Percentiles rank a stretch among this genome's conserved stretches.
Conservation (phyloP, 495 filamentous ascomycete genomes). For the Tuber melanosporum region DNA sequence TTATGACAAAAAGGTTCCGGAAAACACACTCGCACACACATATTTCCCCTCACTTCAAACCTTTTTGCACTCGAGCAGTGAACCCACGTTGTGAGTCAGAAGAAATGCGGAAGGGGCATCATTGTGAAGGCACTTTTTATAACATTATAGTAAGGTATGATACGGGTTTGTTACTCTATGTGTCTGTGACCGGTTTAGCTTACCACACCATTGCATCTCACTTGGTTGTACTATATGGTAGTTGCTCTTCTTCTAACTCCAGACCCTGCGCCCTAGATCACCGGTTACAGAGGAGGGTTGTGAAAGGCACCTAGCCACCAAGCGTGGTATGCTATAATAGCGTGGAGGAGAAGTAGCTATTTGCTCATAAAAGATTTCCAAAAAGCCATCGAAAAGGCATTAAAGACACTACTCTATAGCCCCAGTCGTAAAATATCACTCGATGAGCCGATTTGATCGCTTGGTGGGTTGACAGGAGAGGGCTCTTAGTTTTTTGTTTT, state of each 20-base stretch:
- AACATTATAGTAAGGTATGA: too few species aligned
- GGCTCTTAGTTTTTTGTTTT: not conserved
- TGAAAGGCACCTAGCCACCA: not conserved
- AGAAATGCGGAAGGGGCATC: too few species aligned
- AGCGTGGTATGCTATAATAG: not conserved
- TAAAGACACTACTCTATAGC: not conserved
- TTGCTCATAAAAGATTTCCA: not conserved
- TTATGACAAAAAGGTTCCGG: not conserved
- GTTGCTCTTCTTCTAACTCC: too few species aligned
- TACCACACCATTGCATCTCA: too few species aligned
- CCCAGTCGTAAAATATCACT: not conserved
- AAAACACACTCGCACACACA: not conserved
- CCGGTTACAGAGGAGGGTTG: not conserved
- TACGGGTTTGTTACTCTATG: too few species aligned
- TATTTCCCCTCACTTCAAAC: not conserved
- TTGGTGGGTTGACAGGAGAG: not conserved
- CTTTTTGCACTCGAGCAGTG: not conserved
- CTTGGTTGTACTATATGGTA: too few species aligned
- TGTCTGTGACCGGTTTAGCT: too few species aligned
- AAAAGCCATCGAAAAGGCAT: not conserved
- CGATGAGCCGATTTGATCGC: not conserved
- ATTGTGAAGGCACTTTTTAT: too few species aligned
- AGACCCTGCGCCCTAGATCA: too few species aligned
- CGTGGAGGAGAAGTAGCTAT: not conserved
- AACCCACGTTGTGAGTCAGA: not conserved